Base-by-base conservation (phyloP, 495 filamentous ascomycete genomes). In the Annulohypoxylon bovei region DNA sequence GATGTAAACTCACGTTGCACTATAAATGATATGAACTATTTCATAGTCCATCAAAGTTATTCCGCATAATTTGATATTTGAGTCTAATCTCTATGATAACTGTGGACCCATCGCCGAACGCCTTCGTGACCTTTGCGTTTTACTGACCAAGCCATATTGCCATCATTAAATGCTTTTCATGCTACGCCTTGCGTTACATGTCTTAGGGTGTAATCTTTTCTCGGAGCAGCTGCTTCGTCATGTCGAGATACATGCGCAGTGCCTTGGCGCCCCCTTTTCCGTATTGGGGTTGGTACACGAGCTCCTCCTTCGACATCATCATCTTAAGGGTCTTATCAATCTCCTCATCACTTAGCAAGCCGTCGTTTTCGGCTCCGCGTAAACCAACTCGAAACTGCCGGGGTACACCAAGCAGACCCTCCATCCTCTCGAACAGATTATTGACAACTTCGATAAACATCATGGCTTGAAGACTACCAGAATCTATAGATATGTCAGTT, bases 241-340 rank as follows among this genome's bases (percentile, higher is more conserved):
- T 49, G 12, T 70, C 56, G 9, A 71, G 52, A 23, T 71, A 49
- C 16, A 42, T 59, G 8, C 71, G 71, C 30, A 75, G 46, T 23
- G 54, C 56, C 33, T 20, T 67, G 37, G 68, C 46, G n/a, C 73
- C 73, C 8, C 73, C 73, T 33, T 73, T 73, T 4, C 70, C 73
- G 1, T 35, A 18, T n/a, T 57, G 58, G 0, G 69, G 65, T 8
- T 63, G 62, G 12, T 62, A 59, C n/a, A 62, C 25, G 20, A 50
- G 16, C 16, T 75, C 70, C 39, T 75, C 69, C 50, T 62, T 67
- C 3, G 14, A 35, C 1, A 70, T 47, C 44, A 73, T 12, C 8
- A 57, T 12, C 16, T 30, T 66, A 3, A 69, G 54, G 0, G 65
- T 6, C 18, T 44, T 60, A 12, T 59, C 6, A 30, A 75, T 56